A percentile compares a stretch with the other conserved stretches of the same genome.
Conservation (phyloP, 768 basidiomycete species). For the Lactifluus subvellereus region DNA sequence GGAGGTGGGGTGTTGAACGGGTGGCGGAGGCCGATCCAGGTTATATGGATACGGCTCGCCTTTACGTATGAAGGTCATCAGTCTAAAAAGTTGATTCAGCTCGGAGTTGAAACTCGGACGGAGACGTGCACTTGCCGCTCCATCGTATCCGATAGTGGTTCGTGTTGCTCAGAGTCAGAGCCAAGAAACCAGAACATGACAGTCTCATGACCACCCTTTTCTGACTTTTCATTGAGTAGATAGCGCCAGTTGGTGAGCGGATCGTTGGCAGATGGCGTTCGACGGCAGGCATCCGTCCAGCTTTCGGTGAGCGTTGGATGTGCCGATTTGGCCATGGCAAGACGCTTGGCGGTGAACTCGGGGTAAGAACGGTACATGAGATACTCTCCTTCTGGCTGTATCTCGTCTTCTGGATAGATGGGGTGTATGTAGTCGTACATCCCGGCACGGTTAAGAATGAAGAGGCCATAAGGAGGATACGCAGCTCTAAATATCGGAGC, state of each 20-base stretch:
- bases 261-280: slow-evolving; percentile 31
- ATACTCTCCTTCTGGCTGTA: slow-evolving; percentile 56
- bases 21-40: slow-evolving; percentile 58
- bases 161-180: slow-evolving; percentile 55
- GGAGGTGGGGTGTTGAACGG: slow-evolving; percentile 35
- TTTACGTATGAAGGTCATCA: slow-evolving; percentile 59
- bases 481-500: slow-evolving; percentile 42
- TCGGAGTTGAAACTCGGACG: neutral
- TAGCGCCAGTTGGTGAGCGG: slow-evolving; percentile 38
- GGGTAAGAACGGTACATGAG: slow-evolving; percentile 72
- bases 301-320: slow-evolving; percentile 20
- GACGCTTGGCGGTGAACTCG: slow-evolving; percentile 47
- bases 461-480: slow-evolving; percentile 81
- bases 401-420: slow-evolving; percentile 73
- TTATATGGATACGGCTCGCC: slow-evolving; percentile 71
- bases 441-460: slow-evolving; percentile 76
- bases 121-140: slow-evolving; percentile 42
- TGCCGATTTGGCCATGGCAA: slow-evolving; percentile 30
- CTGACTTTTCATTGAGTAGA: slow-evolving; percentile 37
- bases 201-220: slow-evolving; percentile 52
- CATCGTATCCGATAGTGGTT: slow-evolving; percentile 68
- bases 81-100: neutral
- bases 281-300: slow-evolving; percentile 26
- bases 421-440: slow-evolving; percentile 71
- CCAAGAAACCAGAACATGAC: slow-evolving; percentile 71